Base-by-base conservation (phyloP, 306 rosid species). In the Vicia villosa region DNA sequence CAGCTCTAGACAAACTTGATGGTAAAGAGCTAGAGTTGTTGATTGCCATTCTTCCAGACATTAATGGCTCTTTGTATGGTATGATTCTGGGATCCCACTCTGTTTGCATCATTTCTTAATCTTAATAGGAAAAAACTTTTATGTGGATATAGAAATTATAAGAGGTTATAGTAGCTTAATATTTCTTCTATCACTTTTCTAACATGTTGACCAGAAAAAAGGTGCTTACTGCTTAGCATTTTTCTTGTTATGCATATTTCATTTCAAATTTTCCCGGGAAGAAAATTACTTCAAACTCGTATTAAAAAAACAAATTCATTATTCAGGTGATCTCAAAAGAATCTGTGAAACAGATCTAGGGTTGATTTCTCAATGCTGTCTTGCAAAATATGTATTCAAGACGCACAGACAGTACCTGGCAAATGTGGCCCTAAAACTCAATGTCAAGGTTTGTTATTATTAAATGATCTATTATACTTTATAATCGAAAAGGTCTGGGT, bases 281-380 rank as follows among this genome's bases (percentile, higher is more conserved):
- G 56, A 56, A 51, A 63, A 24, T 4, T 72, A 36, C 54, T 66
- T 54, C 14, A 3, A 7, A 3, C 54, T 60, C 63, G 22, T 20
- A 57, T 37, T 81, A 57, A 74, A 34, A 59, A 67, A 64, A 57
- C 55, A 50, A 65, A 21, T 32, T 70, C 63, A 71, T 47, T 30
- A 7, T 62, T 30, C 83, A 83, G 95, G 95, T 67, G 90, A 88
- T 75, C 86, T 88, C 69, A 88, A 88, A 73, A 80, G 91, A 73
- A 85, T 88, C 26, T 88, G 95, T 16, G 91, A 86, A 72, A 88
- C 91, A 38, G 91, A 85, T 69, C 77, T 88, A 32, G 95, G 90
- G 41, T 57, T 88, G 77, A 86, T 85, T 47, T 85, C 95, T 49
- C 95, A 88, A 63, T 88, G 95, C 74, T 88, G 95, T 77, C 86